Base-by-base conservation (phyloP, 192 early-diverging fungal species). In the Chytriomyces sp. region DNA sequence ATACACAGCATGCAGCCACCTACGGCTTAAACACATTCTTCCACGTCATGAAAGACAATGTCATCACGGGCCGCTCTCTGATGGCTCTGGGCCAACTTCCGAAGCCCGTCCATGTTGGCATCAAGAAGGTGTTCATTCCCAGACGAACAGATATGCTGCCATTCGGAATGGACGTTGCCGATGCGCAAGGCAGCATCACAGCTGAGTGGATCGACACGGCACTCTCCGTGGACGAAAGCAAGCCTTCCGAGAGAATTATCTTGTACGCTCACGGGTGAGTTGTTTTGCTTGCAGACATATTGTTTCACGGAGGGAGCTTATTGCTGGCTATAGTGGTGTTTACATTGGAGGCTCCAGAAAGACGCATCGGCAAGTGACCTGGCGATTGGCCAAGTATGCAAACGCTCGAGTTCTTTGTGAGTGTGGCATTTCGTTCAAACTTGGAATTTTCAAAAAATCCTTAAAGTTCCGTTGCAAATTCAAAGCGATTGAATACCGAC, bases 241-340 rank as follows among this genome's bases (percentile, higher is more conserved):
- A 18, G 6, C 50, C 77, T 61, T 59, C 68, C n/a, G 86, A 88
- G 48, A 80, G 82, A n/a, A 86, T 90, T 2, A 77, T 94, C 16
- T 76, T 95, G 59, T 93, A 92, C 67, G 76, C 91, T 50, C 95
- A 95, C 66, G 95, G 95, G 46, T 93, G 61, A 64, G 35, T 35
- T 35, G 35, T 35, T 23, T n/a, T 57, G 11, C 10, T 13, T n/a
- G n/a, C 81, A 23, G 67, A 66, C 0, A 75, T 77, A 0, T 35
- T 35, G 35, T 35, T 23, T n/a, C 18, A 18, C 57, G 18, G 23
- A 60, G 0, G 0, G 23, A 18, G 18, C 18, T n/a, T 2, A 65
- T 28, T 8, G 35, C 35, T 35, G 35, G 0, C 3, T 1, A 35
- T 2, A 35, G 35, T 35, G 35, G 35, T 35, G 83, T 78, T 20